phyloP scores from a whole-genome alignment of 139 green algal genomes.

The Diplosphaera chodatii region DNA sequence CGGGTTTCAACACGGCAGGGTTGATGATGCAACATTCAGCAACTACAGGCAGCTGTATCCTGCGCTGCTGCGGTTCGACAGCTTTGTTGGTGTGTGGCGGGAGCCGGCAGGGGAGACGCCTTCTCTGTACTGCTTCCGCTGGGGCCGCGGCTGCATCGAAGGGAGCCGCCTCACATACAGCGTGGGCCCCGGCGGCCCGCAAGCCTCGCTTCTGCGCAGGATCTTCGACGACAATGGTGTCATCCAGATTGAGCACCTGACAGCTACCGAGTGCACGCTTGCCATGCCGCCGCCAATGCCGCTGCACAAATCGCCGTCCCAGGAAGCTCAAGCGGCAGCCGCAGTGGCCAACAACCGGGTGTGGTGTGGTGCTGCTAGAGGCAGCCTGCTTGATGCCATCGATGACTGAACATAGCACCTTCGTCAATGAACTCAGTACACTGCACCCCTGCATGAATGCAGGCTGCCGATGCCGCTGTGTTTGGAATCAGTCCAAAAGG shows the following conservation, averaged over 20 bases:
- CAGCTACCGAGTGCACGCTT: neutral
- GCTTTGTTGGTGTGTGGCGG: neutral
- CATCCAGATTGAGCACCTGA: neutral
- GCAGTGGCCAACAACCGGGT: constrained; percentile 1
- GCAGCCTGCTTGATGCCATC: too few species aligned
- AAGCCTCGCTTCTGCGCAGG: too few species aligned
- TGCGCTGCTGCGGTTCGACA: neutral
- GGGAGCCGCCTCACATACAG: constrained; percentile 5
- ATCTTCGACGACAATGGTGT: too few species aligned
- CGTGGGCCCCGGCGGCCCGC: neutral
- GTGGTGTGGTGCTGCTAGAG: neutral
- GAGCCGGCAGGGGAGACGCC: too few species aligned
- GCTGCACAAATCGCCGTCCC: neutral
- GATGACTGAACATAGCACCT: too few species aligned
- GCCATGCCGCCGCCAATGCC: neutral
- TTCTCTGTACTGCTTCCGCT: constrained; percentile 1
- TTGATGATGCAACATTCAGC: too few species aligned
- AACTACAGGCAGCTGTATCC: neutral
- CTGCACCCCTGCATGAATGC: neutral
- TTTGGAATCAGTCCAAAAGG: constrained; percentile 34
- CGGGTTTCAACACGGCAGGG: too few species aligned
- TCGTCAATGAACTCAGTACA: too few species aligned
- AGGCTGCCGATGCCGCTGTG: neutral
- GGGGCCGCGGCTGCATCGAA: constrained; percentile 1
- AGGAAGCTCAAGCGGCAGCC: constrained; percentile 8